Percentiles rank a stretch among this genome's conserved stretches.
Conservation (phyloP, 2,329 filamentous ascomycete species). For the Colletotrichum lindemuthianum region DNA sequence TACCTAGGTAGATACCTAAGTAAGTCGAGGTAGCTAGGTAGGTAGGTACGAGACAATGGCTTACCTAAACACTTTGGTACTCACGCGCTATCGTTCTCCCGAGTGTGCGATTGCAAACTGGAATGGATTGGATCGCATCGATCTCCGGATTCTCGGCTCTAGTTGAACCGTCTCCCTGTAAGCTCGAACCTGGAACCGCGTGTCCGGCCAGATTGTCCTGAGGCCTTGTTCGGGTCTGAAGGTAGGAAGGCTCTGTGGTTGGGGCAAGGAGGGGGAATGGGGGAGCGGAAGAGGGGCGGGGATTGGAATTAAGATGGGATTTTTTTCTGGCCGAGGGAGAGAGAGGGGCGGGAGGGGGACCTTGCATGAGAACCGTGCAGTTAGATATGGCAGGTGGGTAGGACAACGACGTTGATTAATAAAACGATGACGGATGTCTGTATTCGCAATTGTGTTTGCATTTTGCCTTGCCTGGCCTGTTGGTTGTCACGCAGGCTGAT, state of each 20-base stretch:
- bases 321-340: slow-evolving; percentile 4
- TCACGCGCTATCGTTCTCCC: too few relatives aligned
- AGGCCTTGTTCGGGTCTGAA: slow-evolving; percentile 2
- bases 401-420: slow-evolving; percentile 2
- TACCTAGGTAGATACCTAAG: too few relatives aligned
- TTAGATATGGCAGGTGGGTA: slow-evolving; percentile 25
- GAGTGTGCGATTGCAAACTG: too few relatives aligned
- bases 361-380: slow-evolving; percentile 31
- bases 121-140: not conserved
- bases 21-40: too few relatives aligned
- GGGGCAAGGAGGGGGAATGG: slow-evolving; percentile 7
- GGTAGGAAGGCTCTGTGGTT: not conserved
- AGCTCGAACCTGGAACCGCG: too few relatives aligned
- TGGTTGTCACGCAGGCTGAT: not conserved
- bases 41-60: too few relatives aligned
- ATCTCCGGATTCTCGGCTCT: too few relatives aligned
- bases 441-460: not conserved
- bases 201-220: not conserved
- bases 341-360: slow-evolving; percentile 25
- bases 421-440: slow-evolving; percentile 26
- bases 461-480: not conserved
- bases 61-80: too few relatives aligned
- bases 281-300: not conserved
- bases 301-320: slow-evolving; percentile 6
- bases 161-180: too few relatives aligned